Conservation (phyloP, 1,284 basidiomycete species). For the Athelia sp. region DNA sequence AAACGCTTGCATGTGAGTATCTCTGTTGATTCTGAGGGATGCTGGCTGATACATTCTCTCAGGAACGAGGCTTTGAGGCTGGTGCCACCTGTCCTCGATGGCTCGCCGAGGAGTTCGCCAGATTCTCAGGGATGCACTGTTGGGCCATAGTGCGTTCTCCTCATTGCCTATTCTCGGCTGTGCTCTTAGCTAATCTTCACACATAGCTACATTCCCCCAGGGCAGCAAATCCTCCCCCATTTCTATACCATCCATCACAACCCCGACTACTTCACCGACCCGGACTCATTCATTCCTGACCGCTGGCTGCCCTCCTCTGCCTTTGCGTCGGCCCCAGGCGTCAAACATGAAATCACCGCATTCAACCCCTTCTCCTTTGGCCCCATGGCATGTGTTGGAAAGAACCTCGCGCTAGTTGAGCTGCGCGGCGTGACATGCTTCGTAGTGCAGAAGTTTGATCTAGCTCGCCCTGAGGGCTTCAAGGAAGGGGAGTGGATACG, state of each 20-base stretch:
- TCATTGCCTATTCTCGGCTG: neutral
- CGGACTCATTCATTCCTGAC: constrained; percentile 30
- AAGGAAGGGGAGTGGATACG: neutral
- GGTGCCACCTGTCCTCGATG: constrained; percentile 12
- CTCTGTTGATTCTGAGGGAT: neutral
- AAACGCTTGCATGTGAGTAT: constrained; percentile 23
- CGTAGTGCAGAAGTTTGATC: neutral
- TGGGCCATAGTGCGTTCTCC: neutral
- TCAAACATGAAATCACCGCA: constrained; percentile 23
- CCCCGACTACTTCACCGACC: constrained; percentile 13
- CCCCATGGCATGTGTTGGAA: constrained; percentile 28
- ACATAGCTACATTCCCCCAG: neutral
- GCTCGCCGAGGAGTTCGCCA: constrained; percentile 3
- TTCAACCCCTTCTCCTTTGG: constrained; percentile 29
- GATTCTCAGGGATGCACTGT: neutral
- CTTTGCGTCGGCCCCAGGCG: constrained; percentile 19
- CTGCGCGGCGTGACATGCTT: constrained; percentile 27
- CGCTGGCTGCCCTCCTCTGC: constrained; percentile 26
- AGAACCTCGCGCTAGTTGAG: constrained; percentile 29
- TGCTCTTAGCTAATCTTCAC: neutral
- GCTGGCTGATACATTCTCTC: neutral
- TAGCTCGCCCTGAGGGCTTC: neutral
- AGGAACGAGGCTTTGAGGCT: constrained; percentile 18
- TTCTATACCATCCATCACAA: constrained; percentile 5
- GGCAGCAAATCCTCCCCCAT: neutral